A percentile compares a stretch with the other conserved stretches of the same genome.
phyloP scores from a whole-genome alignment of 1,284 basidiomycete genomes.

The Pseudozyma sp. region DNA sequence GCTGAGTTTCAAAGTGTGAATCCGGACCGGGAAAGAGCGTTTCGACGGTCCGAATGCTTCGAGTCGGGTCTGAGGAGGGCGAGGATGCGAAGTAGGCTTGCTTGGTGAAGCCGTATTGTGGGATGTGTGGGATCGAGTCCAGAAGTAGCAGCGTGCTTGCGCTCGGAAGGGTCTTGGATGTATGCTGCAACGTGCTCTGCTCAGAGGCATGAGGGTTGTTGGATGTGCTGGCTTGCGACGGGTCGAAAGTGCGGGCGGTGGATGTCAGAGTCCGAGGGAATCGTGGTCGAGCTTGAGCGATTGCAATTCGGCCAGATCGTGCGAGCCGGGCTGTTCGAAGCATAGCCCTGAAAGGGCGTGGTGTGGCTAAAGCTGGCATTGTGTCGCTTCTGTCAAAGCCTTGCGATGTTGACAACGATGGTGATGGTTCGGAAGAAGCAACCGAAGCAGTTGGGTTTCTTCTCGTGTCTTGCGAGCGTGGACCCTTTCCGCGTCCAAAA shows the following conservation, averaged over 20 bases:
- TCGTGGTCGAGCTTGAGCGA: too few relatives aligned
- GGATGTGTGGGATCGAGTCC: slow-evolving; percentile 7
- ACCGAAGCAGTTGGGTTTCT: too few relatives aligned
- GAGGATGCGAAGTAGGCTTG: slow-evolving; percentile 14
- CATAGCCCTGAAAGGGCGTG: too few relatives aligned
- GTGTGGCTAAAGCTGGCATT: too few relatives aligned
- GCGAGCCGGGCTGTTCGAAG: too few relatives aligned
- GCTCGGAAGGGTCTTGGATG: not conserved
- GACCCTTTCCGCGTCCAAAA: too few relatives aligned
- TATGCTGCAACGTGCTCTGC: not conserved
- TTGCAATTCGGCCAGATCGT: too few relatives aligned
- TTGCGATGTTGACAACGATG: too few relatives aligned
- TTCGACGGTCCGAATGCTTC: not conserved
- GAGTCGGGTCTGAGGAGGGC: not conserved
- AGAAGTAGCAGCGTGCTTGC: slow-evolving; percentile 14
- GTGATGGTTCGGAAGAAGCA: too few relatives aligned
- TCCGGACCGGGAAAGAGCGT: slow-evolving; percentile 39
- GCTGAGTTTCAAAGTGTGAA: slow-evolving; percentile 1
- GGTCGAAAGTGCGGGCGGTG: not conserved
- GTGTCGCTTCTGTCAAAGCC: too few relatives aligned
- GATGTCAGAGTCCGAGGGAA: not conserved
- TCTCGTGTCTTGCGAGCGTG: too few relatives aligned
- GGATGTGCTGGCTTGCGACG: not conserved
- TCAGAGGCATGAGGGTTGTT: not conserved
- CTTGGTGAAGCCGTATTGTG: slow-evolving; percentile 26